Evolutionary conservation across 163 green algal species (phyloP).

Genomic region (Scenedesmus sp.): DNA sequence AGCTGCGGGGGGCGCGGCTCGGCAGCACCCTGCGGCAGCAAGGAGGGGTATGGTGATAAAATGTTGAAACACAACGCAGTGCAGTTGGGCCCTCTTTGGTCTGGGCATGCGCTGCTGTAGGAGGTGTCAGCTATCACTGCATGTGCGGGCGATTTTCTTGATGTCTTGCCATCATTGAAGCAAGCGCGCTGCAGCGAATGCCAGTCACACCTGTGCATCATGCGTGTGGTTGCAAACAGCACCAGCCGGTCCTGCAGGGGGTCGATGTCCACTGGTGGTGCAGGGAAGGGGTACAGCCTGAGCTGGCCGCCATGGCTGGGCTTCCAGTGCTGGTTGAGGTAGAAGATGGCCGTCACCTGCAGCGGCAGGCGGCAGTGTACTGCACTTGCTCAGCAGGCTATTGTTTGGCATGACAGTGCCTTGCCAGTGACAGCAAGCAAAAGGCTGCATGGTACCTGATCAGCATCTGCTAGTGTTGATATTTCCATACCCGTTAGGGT

Average conservation of each 20-base stretch:
- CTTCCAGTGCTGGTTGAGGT: conserved; percentile 81
- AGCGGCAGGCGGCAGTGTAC: neutral
- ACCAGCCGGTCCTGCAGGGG: conserved; percentile 79
- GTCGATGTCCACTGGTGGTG: conserved; percentile 70
- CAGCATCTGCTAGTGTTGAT: neutral
- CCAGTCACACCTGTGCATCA: conserved; percentile 70
- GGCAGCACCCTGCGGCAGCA: conserved; percentile 39
- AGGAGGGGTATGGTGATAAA: neutral
- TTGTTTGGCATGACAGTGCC: too few species aligned
- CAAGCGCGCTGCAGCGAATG: neutral
- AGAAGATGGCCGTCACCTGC: conserved; percentile 81
- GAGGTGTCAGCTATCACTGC: too few species aligned
- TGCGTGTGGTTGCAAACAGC: conserved; percentile 78
- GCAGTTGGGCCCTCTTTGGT: too few species aligned
- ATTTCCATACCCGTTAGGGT: neutral
- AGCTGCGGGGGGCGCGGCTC: conserved; percentile 62
- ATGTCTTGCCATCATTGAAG: neutral
- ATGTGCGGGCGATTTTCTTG: neutral
- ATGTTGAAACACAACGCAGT: neutral
- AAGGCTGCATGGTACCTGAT: neutral
- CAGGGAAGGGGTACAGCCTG: conserved; percentile 83
- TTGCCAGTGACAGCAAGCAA: too few species aligned
- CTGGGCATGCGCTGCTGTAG: too few species aligned
- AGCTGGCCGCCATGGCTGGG: conserved; percentile 74
- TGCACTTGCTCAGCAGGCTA: too few species aligned